Conservation (phyloP, 163 green algal species). For the Chloromonas sp. region DNA sequence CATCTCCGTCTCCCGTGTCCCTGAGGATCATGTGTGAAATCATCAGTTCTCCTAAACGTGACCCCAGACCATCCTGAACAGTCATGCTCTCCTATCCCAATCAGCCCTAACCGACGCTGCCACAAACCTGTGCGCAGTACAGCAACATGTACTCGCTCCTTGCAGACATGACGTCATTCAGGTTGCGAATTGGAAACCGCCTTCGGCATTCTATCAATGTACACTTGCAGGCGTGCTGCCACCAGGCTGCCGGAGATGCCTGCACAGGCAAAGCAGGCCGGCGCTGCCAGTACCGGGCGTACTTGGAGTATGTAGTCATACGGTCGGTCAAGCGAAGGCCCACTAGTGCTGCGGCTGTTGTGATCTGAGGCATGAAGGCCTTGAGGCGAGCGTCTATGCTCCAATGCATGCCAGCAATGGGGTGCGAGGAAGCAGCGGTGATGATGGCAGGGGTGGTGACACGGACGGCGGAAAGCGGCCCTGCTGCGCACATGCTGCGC, state of each 20-base stretch:
- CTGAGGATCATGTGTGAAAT: no score
- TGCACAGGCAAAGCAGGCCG: constrained; percentile 16
- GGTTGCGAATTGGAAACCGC: not conserved
- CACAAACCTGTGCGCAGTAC: not conserved
- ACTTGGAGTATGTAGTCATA: constrained; percentile 9
- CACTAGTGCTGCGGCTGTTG: not conserved
- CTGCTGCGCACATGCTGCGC: no score
- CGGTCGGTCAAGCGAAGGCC: constrained; percentile 10
- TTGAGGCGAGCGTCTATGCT: constrained; percentile 15
- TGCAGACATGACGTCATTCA: not conserved
- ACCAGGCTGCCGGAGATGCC: constrained; percentile 23
- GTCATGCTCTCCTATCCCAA: no score
- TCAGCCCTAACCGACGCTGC: no score
- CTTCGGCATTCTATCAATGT: not conserved
- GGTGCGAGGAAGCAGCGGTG: no score
- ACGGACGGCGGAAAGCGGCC: no score
- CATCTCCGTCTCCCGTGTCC: no score
- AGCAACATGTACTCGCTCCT: not conserved
- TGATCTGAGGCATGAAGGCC: constrained; percentile 17
- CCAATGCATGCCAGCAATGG: not conserved
- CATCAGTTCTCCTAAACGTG: no score
- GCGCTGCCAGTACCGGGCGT: constrained; percentile 19
- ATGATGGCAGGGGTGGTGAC: no score
- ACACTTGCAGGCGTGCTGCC: constrained; percentile 27
- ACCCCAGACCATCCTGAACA: no score